phyloP scores from a whole-genome alignment of 768 basidiomycete species.

The Termitomyces sp. region DNA sequence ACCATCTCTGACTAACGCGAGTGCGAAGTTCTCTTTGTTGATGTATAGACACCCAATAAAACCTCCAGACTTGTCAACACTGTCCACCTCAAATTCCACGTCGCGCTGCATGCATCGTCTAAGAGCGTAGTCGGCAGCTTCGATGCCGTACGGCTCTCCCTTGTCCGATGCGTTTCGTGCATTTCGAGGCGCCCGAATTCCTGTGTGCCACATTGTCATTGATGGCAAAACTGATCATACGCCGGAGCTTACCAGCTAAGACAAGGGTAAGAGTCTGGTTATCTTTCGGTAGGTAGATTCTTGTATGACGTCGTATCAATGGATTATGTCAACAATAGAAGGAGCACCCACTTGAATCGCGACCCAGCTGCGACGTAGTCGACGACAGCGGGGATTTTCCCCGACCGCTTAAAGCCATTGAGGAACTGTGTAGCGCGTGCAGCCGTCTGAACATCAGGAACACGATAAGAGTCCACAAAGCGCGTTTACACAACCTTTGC shows the following conservation, averaged over 20 bases:
- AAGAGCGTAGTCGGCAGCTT: slow-evolving; percentile 77
- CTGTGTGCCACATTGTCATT: slow-evolving; percentile 28
- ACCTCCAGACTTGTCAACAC: slow-evolving; percentile 90
- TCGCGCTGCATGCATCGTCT: slow-evolving; percentile 91
- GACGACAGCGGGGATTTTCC: slow-evolving; percentile 79
- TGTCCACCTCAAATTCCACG: slow-evolving; percentile 88
- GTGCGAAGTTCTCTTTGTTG: slow-evolving; percentile 87
- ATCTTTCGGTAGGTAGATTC: slow-evolving; percentile 83
- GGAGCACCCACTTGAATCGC: slow-evolving; percentile 75
- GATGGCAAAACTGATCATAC: background rate
- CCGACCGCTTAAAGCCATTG: slow-evolving; percentile 86
- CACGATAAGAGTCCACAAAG: background rate
- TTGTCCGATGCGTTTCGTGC: slow-evolving; percentile 81
- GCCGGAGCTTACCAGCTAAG: slow-evolving; percentile 57
- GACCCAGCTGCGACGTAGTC: slow-evolving; percentile 95
- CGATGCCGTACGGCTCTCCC: slow-evolving; percentile 82
- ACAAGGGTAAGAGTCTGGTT: slow-evolving; percentile 93
- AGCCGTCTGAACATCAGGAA: slow-evolving; percentile 39
- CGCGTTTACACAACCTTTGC: background rate
- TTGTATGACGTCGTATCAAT: slow-evolving; percentile 24
- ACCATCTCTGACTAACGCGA: slow-evolving; percentile 82
- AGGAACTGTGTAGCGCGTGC: slow-evolving; percentile 83
- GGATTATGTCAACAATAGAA: background rate
- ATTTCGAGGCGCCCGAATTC: slow-evolving; percentile 87
- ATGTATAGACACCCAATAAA: slow-evolving; percentile 88